Evolutionary conservation across 306 rosid species (phyloP).

Genomic region (Castanospermum australe): DNA sequence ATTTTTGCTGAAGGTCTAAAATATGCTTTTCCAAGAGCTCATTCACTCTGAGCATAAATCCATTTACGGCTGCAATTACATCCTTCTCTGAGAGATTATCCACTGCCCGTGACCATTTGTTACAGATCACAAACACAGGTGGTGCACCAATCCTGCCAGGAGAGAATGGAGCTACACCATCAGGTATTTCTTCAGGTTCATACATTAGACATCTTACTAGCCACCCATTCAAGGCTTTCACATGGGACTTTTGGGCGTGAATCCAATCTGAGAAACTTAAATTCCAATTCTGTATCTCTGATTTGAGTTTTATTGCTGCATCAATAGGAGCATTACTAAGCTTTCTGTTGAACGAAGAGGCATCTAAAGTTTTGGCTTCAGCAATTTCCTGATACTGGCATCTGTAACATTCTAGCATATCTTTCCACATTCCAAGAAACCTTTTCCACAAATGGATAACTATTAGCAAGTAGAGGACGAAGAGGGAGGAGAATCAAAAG

Average conservation of each 20-base stretch:
- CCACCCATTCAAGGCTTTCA: conserved; percentile 78
- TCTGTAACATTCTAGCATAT: conserved; percentile 71
- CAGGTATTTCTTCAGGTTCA: conserved; percentile 60
- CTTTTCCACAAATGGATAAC: conserved; percentile 35
- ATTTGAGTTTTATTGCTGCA: conserved; percentile 62
- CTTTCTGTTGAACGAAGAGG: conserved; percentile 35
- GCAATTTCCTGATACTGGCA: conserved; percentile 46
- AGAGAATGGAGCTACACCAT: conserved; percentile 41
- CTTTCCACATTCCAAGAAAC: conserved; percentile 75
- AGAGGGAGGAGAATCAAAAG: background rate
- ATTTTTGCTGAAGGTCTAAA: conserved; percentile 46
- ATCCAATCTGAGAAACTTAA: conserved; percentile 67
- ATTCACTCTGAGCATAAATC: conserved; percentile 44
- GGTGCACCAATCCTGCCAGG: conserved; percentile 68
- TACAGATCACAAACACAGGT: conserved; percentile 55
- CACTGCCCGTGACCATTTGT: conserved; percentile 66
- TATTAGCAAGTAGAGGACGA: background rate
- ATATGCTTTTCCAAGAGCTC: conserved; percentile 45
- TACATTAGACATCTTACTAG: conserved; percentile 57
- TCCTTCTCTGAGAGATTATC: conserved; percentile 61
- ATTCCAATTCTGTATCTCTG: conserved; percentile 66
- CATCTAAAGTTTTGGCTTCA: conserved; percentile 46
- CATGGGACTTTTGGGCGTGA: conserved; percentile 54
- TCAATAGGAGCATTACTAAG: conserved; percentile 43
- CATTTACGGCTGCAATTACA: conserved; percentile 58